Evolutionary conservation across 2,329 filamentous ascomycete genomes (phyloP).

Genomic region (Fusarium sp.): DNA sequence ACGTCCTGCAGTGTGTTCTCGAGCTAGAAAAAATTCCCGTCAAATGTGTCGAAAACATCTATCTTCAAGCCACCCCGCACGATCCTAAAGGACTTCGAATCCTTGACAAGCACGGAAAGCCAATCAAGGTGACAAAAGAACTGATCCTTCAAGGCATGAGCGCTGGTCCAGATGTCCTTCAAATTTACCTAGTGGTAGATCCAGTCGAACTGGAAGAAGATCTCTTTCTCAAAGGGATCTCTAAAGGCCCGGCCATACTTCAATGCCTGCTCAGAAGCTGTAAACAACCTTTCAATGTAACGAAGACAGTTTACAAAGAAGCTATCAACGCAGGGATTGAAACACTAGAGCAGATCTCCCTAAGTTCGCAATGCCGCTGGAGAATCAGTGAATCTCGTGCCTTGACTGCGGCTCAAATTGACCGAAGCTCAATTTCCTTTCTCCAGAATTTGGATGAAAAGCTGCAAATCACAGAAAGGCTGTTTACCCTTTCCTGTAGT

Average conservation of each 20-base stretch:
- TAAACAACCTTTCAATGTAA: not conserved
- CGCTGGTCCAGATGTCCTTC: too few relatives aligned
- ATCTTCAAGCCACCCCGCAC: too few relatives aligned
- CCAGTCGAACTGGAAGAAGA: not conserved
- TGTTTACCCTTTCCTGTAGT: too few relatives aligned
- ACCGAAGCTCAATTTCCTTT: not conserved
- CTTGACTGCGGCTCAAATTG: not conserved
- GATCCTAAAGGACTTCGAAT: too few relatives aligned
- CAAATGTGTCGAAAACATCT: too few relatives aligned
- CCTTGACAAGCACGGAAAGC: too few relatives aligned
- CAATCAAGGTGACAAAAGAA: too few relatives aligned
- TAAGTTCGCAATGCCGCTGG: not conserved
- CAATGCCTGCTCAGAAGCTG: not conserved
- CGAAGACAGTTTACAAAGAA: accelerated
- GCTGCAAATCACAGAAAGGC: not conserved
- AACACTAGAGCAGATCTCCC: not conserved
- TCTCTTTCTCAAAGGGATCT: not conserved
- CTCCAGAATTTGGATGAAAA: not conserved
- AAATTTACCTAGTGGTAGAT: not conserved
- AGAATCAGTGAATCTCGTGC: too few relatives aligned
- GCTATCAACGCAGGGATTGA: not conserved
- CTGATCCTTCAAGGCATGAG: too few relatives aligned
- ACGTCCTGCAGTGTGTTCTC: too few relatives aligned
- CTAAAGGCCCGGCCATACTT: accelerated
- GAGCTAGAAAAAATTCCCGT: too few relatives aligned